Evolutionary conservation across 2,329 filamentous ascomycete genomes (phyloP).

Genomic region (Proliferodiscus dingleyae): DNA sequence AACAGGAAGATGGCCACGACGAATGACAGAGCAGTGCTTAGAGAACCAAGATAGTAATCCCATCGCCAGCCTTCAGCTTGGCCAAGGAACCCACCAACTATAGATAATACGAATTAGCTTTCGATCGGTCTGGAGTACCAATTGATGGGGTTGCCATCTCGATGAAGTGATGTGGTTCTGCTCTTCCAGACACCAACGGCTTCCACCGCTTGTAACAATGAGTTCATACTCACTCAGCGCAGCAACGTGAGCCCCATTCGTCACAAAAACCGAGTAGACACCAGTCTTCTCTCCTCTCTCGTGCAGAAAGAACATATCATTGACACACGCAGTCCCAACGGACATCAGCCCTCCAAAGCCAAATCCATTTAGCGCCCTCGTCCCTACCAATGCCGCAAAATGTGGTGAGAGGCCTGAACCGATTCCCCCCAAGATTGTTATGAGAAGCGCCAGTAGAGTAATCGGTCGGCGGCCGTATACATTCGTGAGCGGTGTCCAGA

Average conservation of each 20-base stretch:
- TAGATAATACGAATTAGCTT: slow-evolving; percentile 1
- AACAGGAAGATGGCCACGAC: slow-evolving; percentile 27
- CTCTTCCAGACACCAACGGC: too few species aligned
- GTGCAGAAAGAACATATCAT: slow-evolving; percentile 30
- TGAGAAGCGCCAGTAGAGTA: slow-evolving; percentile 24
- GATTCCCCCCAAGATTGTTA: slow-evolving; percentile 27
- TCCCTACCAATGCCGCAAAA: slow-evolving; percentile 24
- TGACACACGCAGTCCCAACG: slow-evolving; percentile 27
- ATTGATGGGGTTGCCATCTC: neutral
- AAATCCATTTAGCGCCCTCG: slow-evolving; percentile 24
- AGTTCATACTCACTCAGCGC: slow-evolving; percentile 20
- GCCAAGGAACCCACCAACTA: slow-evolving; percentile 28
- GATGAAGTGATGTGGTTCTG: neutral
- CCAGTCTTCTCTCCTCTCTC: slow-evolving; percentile 29
- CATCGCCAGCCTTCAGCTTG: slow-evolving; percentile 27
- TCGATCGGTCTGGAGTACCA: too few species aligned
- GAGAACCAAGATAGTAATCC: slow-evolving; percentile 29
- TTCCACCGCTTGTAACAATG: too few species aligned
- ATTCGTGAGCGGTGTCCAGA: slow-evolving; percentile 26
- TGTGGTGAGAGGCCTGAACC: slow-evolving; percentile 20
- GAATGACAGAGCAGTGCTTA: slow-evolving; percentile 22
- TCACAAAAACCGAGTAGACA: slow-evolving; percentile 28
- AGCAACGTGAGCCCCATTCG: slow-evolving; percentile 29
- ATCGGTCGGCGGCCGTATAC: slow-evolving; percentile 29
- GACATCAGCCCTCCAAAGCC: slow-evolving; percentile 31